phyloP scores from a whole-genome alignment of 495 filamentous ascomycete genomes.

The Parmelia sp. region DNA sequence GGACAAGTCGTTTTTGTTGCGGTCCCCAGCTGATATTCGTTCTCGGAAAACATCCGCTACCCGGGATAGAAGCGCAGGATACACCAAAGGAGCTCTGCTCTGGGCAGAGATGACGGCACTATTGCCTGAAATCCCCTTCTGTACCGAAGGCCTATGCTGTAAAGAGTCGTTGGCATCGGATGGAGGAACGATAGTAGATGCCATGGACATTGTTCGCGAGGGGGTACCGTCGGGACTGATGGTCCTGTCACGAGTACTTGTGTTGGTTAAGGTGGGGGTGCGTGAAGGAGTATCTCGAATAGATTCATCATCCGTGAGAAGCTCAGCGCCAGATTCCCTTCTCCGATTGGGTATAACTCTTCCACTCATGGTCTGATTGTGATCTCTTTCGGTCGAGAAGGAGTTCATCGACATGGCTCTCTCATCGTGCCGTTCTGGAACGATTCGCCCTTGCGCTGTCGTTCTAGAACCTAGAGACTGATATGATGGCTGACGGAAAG shows the following conservation, averaged over 20 bases:
- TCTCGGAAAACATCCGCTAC: constrained; percentile 89
- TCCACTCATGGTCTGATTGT: constrained; percentile 84
- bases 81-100: constrained; percentile 70
- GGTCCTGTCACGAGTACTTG: constrained; percentile 27
- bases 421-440: constrained; percentile 88
- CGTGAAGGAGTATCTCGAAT: constrained; percentile 32
- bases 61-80: constrained; percentile 83
- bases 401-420: constrained; percentile 92
- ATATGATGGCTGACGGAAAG: constrained; percentile 73
- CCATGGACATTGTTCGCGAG: constrained; percentile 78
- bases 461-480: constrained; percentile 60
- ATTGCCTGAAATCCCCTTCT: constrained; percentile 31
- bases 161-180: constrained; percentile 39
- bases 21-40: constrained; percentile 71
- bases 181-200: constrained; percentile 61
- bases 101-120: constrained; percentile 46
- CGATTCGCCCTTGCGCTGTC: constrained; percentile 79
- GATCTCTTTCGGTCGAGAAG: constrained; percentile 70
- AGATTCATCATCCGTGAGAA: constrained; percentile 31
- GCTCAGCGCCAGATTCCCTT: constrained; percentile 48
- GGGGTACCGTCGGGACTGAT: constrained; percentile 34
- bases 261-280: constrained; percentile 29
- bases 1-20: constrained; percentile 91
- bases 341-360: constrained; percentile 69
- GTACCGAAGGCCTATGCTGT: constrained; percentile 43